Evolutionary conservation across 1,139 yeast genomes (phyloP), one percentile per base, ranked within the genome.

Genomic region (Pneumocystis murina): DNA sequence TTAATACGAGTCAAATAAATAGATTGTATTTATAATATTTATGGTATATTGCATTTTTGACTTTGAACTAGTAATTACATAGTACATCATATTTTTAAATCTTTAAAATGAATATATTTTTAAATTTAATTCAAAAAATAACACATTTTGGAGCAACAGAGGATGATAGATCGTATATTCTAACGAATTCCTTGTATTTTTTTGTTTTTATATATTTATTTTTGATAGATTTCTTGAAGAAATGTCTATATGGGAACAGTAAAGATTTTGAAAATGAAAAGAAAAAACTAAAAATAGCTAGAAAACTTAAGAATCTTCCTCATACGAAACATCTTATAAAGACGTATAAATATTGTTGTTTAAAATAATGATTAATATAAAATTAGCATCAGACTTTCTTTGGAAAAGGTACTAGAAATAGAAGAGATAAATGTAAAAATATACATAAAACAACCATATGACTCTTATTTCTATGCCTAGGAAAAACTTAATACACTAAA

Each of bases 401-500:
- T 48, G 16, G 28, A 48, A 24, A 58, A 40, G 28, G n/a, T 58
- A 20, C 14, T 58, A 30, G 60, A 58, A 24, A 16, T 3, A 17
- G 60, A 58, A 10, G 28, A 38, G 30, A 40, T 58, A 14, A 36
- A 38, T 58, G 60, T 58, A 58, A 58, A n/a, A 58, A 58, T 57
- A 24, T 20, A 12, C 3, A 58, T 35, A 58, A 40, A 57, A 38
- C 20, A 20, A 3, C 4, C 12, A 20, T 39, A 36, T 57, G 3
- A 24, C 24, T 43, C 16, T 38, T 58, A 58, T 30, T 58, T 20
- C 3, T 6, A 12, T 24, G 33, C 8, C 2, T 24, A 48, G 55
- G 33, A 48, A 48, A 48, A 3, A 24, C n/a, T 12, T 12, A 16
- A 48, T 8, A 24, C 14, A 1, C 7, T 48, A 24, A 48, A 48